Conservation (phyloP, 331 rosid species). For the Quercus lobata region DNA sequence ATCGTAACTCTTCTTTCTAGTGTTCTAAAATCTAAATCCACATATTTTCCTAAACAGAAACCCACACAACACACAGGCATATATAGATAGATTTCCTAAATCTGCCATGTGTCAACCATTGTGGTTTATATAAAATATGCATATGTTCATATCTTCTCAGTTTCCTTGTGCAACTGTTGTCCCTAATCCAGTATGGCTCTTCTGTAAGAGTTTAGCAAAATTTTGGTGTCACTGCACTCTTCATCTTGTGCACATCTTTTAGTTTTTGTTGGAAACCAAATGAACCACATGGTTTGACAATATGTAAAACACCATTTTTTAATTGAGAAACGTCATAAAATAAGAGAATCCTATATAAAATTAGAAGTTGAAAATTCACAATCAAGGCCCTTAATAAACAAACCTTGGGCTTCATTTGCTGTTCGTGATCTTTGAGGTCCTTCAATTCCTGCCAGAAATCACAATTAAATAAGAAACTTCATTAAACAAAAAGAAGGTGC, state of each 20-base stretch:
- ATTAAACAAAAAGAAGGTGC: constrained; percentile 19
- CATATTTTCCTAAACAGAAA: too few species aligned
- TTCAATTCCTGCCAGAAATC: constrained; percentile 68
- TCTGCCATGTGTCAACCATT: not conserved
- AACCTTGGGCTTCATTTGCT: constrained; percentile 88
- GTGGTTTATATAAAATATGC: not conserved
- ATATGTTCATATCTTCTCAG: not conserved
- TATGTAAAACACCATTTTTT: not conserved
- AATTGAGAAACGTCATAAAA: constrained; percentile 3
- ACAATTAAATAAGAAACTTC: constrained; percentile 15
- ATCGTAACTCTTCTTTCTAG: too few species aligned
- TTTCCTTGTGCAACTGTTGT: not conserved
- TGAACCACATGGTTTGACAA: not conserved
- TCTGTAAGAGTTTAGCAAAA: not conserved
- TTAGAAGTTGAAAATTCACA: constrained; percentile 15
- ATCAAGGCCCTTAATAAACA: constrained; percentile 16
- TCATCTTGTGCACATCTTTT: not conserved
- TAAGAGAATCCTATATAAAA: not conserved
- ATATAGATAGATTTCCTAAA: too few species aligned
- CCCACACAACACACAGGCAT: too few species aligned
- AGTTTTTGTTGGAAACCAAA: not conserved
- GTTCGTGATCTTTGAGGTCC: constrained; percentile 80
- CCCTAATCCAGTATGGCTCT: not conserved
- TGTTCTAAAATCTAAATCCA: too few species aligned
- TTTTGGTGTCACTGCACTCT: not conserved